Evolutionary conservation across 2,329 filamentous ascomycete genomes (phyloP).

Genomic region (Fusarium coffeatum): DNA sequence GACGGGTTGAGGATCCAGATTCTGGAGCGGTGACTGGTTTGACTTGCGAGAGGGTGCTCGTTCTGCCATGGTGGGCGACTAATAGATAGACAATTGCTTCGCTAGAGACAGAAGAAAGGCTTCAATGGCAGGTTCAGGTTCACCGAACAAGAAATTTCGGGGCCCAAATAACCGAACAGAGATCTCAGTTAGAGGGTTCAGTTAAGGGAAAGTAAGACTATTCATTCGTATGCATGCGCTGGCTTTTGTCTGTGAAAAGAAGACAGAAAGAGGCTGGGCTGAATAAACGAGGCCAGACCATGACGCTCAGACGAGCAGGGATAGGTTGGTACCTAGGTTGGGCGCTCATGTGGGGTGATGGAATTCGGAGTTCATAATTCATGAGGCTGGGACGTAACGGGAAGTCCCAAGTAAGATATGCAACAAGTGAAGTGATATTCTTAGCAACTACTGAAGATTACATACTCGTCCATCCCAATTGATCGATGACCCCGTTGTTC

Average conservation of each 20-base stretch:
- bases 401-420: slow-evolving; percentile 20
- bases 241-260: slow-evolving; percentile 32
- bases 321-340: slow-evolving; percentile 22
- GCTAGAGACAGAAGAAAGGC: neutral
- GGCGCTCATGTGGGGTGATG: slow-evolving; percentile 27
- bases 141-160: slow-evolving; percentile 6
- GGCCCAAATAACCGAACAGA: slow-evolving; percentile 13
- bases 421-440: slow-evolving; percentile 26
- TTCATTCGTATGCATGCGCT: slow-evolving; percentile 26
- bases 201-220: neutral
- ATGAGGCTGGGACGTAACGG: slow-evolving; percentile 41
- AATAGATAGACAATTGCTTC: neutral
- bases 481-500: neutral
- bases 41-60: slow-evolving; percentile 27
- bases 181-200: slow-evolving; percentile 14
- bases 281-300: slow-evolving; percentile 39
- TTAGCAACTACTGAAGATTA: slow-evolving; percentile 18
- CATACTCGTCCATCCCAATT: neutral
- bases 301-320: slow-evolving; percentile 37
- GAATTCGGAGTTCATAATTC: slow-evolving; percentile 32
- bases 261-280: slow-evolving; percentile 43
- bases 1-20: slow-evolving; percentile 47
- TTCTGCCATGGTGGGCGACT: slow-evolving; percentile 30
- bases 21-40: slow-evolving; percentile 42
- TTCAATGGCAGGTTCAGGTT: neutral